Conservation (phyloP, 768 basidiomycete species). For the Amanita rubescens region DNA sequence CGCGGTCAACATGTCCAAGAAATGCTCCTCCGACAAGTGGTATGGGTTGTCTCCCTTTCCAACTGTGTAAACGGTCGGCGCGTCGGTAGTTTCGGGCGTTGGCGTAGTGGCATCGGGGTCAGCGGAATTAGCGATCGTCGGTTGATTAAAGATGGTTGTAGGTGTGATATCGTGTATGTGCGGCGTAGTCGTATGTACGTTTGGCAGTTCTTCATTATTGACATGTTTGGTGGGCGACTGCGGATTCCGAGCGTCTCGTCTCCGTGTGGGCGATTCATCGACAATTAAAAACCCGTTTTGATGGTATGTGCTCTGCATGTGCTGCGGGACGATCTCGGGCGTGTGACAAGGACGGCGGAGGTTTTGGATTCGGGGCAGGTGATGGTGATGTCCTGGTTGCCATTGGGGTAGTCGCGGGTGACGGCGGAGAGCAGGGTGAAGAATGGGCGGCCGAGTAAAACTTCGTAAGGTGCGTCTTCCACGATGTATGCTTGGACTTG, state of each 20-base stretch:
- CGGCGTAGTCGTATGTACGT: too few species aligned
- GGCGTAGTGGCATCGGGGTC: too few species aligned
- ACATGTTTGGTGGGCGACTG: not conserved
- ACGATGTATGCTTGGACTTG: slow-evolving; percentile 18
- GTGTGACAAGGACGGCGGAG: not conserved
- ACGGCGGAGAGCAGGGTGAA: too few species aligned
- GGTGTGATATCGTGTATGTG: too few species aligned
- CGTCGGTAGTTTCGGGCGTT: too few species aligned
- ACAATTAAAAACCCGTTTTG: not conserved
- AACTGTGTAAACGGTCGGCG: not conserved
- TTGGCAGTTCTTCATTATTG: too few species aligned
- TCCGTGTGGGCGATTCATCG: not conserved
- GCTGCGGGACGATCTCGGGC: too few species aligned
- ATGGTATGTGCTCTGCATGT: too few species aligned
- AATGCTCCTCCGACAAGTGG: not conserved
- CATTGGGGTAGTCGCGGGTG: not conserved
- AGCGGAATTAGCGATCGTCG: too few species aligned
- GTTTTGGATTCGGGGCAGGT: not conserved
- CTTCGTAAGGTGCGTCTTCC: slow-evolving; percentile 14
- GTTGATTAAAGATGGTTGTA: too few species aligned
- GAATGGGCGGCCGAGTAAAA: slow-evolving; percentile 18
- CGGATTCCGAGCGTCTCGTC: not conserved
- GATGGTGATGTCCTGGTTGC: not conserved
- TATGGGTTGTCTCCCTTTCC: not conserved
- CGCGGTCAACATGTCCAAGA: not conserved